A percentile compares a stretch with the other conserved stretches of the same genome.
Evolutionary conservation across 208 protist species (phyloP).

Genomic region (Leishmania tropica): DNA sequence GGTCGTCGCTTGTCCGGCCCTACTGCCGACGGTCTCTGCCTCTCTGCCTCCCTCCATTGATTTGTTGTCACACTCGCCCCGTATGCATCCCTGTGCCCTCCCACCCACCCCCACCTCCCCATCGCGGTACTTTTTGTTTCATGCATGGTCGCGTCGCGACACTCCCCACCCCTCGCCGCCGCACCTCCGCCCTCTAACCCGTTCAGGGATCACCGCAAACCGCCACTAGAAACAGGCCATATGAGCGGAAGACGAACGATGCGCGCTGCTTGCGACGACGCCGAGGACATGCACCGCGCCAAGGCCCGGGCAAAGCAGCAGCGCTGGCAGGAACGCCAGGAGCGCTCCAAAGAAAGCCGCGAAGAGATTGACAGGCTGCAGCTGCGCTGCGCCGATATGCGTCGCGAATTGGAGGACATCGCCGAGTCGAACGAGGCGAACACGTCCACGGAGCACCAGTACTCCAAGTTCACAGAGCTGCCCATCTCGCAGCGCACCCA

Average conservation of each 20-base stretch:
- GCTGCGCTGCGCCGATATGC: slow-evolving; percentile 44
- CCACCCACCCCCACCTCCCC: too few relatives aligned
- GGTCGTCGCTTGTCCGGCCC: not conserved
- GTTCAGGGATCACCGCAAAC: not conserved
- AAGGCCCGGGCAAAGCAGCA: slow-evolving; percentile 64
- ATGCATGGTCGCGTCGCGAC: not conserved
- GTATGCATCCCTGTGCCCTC: not conserved
- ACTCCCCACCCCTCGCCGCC: not conserved
- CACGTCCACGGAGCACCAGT: slow-evolving; percentile 41
- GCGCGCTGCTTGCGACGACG: slow-evolving; percentile 38
- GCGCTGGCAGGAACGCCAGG: slow-evolving; percentile 83
- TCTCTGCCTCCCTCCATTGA: not conserved
- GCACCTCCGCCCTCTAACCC: not conserved
- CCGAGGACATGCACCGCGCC: slow-evolving; percentile 34
- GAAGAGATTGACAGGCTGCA: slow-evolving; percentile 68
- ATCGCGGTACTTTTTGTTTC: not conserved
- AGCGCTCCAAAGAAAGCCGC: slow-evolving; percentile 73
- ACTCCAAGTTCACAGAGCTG: slow-evolving; percentile 83
- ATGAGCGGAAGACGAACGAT: slow-evolving; percentile 6
- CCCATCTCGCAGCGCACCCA: slow-evolving; percentile 92
- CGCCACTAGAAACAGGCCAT: not conserved
- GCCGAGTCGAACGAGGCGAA: slow-evolving; percentile 51
- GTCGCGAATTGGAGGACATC: slow-evolving; percentile 45
- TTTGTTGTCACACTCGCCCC: not conserved
- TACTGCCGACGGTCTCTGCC: not conserved